Evolutionary conservation across 129 eudicot genomes (phyloP).

Genomic region (Chrysanthemum makinoi): DNA sequence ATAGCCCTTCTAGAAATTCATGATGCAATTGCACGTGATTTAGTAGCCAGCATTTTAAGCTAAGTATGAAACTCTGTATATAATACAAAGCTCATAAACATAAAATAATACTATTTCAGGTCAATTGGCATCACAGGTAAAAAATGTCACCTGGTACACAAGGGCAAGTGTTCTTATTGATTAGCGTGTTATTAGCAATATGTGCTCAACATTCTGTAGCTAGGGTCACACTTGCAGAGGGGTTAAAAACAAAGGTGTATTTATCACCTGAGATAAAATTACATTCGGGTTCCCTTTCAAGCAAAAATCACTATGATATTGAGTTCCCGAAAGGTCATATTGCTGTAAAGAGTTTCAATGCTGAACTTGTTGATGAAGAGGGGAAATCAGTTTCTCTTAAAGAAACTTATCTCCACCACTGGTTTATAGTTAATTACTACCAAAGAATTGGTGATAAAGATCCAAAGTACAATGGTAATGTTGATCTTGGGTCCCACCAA

Average conservation of each 20-base stretch:
- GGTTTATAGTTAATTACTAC: slow-evolving; percentile 47
- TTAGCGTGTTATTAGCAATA: too few relatives aligned
- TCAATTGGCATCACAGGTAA: too few relatives aligned
- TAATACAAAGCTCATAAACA: too few relatives aligned
- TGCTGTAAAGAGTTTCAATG: slow-evolving; percentile 53
- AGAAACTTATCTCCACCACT: slow-evolving; percentile 63
- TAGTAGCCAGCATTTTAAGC: neutral
- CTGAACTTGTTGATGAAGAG: slow-evolving; percentile 62
- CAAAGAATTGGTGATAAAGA: slow-evolving; percentile 33
- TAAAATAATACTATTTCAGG: neutral
- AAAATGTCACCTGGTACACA: too few relatives aligned
- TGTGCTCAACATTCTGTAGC: neutral
- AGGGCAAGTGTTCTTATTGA: too few relatives aligned
- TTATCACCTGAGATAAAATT: slow-evolving; percentile 42
- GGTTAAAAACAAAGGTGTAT: slow-evolving; percentile 44
- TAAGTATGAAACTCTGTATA: too few relatives aligned
- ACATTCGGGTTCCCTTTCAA: slow-evolving; percentile 50
- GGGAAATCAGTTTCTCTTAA: slow-evolving; percentile 43
- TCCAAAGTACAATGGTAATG: neutral
- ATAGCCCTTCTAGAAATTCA: too few relatives aligned
- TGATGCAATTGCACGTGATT: slow-evolving; percentile 4
- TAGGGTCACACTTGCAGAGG: slow-evolving; percentile 27
- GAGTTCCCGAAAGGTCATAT: slow-evolving; percentile 61
- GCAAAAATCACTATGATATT: slow-evolving; percentile 37
- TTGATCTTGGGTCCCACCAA: too few relatives aligned